Base-by-base conservation (phyloP, 495 filamentous ascomycete genomes). In the Terfezia claveryi region DNA sequence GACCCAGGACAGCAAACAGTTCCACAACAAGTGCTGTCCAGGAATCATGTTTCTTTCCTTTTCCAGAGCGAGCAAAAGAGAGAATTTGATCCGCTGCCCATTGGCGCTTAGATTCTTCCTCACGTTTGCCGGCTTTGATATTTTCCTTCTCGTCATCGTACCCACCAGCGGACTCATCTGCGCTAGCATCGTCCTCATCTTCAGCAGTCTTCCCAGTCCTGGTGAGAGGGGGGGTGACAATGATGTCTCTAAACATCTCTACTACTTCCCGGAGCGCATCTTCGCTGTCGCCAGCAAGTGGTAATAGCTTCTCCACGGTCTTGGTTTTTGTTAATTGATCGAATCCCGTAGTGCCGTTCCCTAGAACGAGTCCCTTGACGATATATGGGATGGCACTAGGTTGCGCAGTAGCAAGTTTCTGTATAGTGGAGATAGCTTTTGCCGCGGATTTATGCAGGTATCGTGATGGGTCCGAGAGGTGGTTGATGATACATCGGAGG, bases 301-400 rank as follows among this genome's bases (percentile, higher is more conserved):
- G 70, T 4, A 94, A 67, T 4, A 94, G 71, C 58, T 76, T 80
- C 58, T 88, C 84, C 0, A 94, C 68, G 0, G 85, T 93, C 70
- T 94, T 94, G 1, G 83, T 86, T 65, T 83, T 94, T 8, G 87
- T 94, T 17, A 80, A 69, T 36, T 82, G 77, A 65, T 96, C 92
- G 63, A 96, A 92, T 65, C 81, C 84, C 52, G 85, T 74, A 0
- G 74, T 72, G 2, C 85, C 87, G 38, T 79, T 66, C 46, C 79
- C 76, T 46, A 76, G 74, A 52, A 89, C 74, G 9, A 98, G 68
- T 16, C 76, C 74, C 1, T 71, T 70, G 20, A 94, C 65, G 6
- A 88, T 69, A 4, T 71, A 68, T 0, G 76, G 68, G 11, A 82
- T 72, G 8, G 80, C 67, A 17, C 69, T 70, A 7, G 84, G 81